Base-by-base conservation (phyloP, 305 asterid genomes). In the Solanum hybrid region DNA sequence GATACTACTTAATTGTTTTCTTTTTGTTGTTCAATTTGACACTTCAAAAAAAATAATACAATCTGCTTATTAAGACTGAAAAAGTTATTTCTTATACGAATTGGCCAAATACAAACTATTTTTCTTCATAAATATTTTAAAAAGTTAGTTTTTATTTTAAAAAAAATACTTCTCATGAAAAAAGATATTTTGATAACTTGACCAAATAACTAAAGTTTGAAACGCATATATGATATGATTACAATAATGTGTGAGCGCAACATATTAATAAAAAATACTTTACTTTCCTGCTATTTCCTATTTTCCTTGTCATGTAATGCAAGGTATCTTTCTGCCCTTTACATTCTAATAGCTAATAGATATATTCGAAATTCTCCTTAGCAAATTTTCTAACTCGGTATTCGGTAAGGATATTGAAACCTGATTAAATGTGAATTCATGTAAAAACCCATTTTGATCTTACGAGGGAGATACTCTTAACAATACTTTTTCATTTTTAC, bases 361-460 rank as follows among this genome's bases (percentile, higher is more conserved):
- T 56, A 56, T 56, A 56, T 56, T 56, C 10, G 4, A 56, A 56
- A 56, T 56, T 56, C 1, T 17, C 1, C 10, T 17, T 56, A 17
- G 10, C 24, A 56, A 56, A 17, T 56, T 3, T 7, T 17, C 24
- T 40, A 1, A 17, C 4, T 17, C 2, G 2, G 0, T 56, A 17
- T 17, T 3, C 0, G 1, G 0, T 56, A 56, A 0, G 1, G 0
- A 7, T 7, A 7, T 17, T 51, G 64, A 51, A 0, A 51, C 0
- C 8, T 20, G 2, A 60, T 60, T 60, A 60, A 60, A 60, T 60
- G 6, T 56, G 5, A 56, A 60, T 60, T 56, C 24, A 3, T 56
- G 10, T 0, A 56, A 56, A 56, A 1, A 56, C 1, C 0, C 5
- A 17, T 60, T 60, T 51, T 6, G 4, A 51, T 51, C 1, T 51